Evolutionary conservation across 805 yeast species (phyloP), one percentile per base, ranked within the genome.

Genomic region (Lachancea nothofagi): DNA sequence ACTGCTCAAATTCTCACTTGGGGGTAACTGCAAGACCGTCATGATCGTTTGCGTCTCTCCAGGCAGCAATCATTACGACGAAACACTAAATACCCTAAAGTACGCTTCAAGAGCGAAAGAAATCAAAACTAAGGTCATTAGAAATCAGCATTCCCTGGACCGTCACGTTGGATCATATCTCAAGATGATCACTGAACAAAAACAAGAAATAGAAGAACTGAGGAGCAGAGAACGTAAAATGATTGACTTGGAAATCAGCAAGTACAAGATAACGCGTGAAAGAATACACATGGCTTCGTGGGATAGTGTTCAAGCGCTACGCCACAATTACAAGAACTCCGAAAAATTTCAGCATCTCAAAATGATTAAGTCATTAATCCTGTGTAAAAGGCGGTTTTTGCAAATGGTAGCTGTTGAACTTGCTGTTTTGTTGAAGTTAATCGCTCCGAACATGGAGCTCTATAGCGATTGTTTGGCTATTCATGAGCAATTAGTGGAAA

Each of bases 1-100:
- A 48, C 67, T 90, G 36, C 70, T 90, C 41, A 87, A 89, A 57
- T 87, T 85, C 55, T 88, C 96, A 0, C 66, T 90, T 10, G 96
- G 96, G 3, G 97, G 97, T 0, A 86, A 87, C 56, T 90, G 97
- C 62, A 83, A 84, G 57, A 90, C 97, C 0, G 89, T 87, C 4
- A 90, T 90, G 97, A 85, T 90, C 48, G 97, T 88, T 2, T 90
- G 97, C 62, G 75, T 90, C 3, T 81, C 94, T 3, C 97, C 97
- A 0, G 83, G 88, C 43, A 75, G 84, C 22, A 71, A 69, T 31
- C 97, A 90, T 60, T 88, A 87, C 59, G 97, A 90, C 55, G 97
- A 90, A 55, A 89, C 97, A 1, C 67, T 85, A 38, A 90, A 90
- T 58, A 86, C 97, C 0, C 71, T 90, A 45, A 85, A 86, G 57